phyloP scores from a whole-genome alignment of 2,329 filamentous ascomycete species.

The Talaromyces sp. region DNA sequence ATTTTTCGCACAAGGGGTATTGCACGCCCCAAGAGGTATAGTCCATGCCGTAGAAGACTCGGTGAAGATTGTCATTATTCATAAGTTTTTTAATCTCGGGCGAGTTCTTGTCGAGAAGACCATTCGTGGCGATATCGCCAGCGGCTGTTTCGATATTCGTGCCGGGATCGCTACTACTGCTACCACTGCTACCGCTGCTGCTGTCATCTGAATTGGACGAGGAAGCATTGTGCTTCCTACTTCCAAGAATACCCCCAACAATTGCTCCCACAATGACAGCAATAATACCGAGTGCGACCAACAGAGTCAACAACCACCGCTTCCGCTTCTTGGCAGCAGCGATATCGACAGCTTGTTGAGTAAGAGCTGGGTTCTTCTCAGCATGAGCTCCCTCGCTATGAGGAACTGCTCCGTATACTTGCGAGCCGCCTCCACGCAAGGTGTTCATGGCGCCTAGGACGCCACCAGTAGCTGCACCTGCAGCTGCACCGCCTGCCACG shows the following conservation, averaged over 20 bases:
- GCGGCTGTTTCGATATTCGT: slow-evolving; percentile 50
- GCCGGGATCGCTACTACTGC: slow-evolving; percentile 15
- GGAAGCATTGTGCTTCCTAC: slow-evolving; percentile 38
- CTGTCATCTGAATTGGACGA: slow-evolving; percentile 11
- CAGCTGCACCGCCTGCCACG: slow-evolving; percentile 37
- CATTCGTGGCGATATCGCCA: slow-evolving; percentile 58
- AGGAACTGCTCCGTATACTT: slow-evolving; percentile 54
- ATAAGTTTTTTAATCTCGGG: slow-evolving; percentile 73
- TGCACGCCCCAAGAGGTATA: slow-evolving; percentile 90
- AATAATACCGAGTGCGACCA: slow-evolving; percentile 45
- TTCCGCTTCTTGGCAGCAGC: slow-evolving; percentile 52
- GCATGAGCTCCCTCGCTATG: slow-evolving; percentile 21
- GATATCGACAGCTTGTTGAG: slow-evolving; percentile 49
- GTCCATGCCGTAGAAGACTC: slow-evolving; percentile 91
- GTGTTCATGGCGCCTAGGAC: slow-evolving; percentile 33
- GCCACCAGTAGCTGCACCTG: slow-evolving; percentile 36
- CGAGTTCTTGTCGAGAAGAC: slow-evolving; percentile 69
- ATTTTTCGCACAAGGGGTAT: slow-evolving; percentile 73
- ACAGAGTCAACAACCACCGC: slow-evolving; percentile 61
- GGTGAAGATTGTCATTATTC: slow-evolving; percentile 77
- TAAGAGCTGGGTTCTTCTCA: slow-evolving; percentile 65
- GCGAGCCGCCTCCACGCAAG: slow-evolving; percentile 35
- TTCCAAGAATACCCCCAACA: slow-evolving; percentile 65
- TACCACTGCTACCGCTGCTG: slow-evolving; percentile 16
- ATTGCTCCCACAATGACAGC: slow-evolving; percentile 66